A percentile compares a stretch with the other conserved stretches of the same genome.
phyloP scores from a whole-genome alignment of 2,329 filamentous ascomycete species.

The Penicillium hesseltinei region DNA sequence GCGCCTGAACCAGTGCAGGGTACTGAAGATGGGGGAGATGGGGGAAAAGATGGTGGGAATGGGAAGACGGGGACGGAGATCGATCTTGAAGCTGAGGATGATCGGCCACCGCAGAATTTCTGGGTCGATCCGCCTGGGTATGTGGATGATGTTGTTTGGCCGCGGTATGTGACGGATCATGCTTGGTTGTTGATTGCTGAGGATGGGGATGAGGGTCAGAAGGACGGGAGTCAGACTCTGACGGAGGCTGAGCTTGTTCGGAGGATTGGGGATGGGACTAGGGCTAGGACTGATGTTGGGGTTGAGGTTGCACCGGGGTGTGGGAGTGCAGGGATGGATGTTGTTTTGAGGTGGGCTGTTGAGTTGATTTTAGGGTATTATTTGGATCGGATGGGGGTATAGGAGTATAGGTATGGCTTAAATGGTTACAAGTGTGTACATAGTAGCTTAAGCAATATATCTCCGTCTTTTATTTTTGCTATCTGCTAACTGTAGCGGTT shows the following conservation, averaged over 20 bases:
- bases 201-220: conserved; percentile 58
- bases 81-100: conserved; percentile 32
- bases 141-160: conserved; percentile 93
- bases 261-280: conserved; percentile 34
- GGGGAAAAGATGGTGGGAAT: background rate
- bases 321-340: conserved; percentile 59
- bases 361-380: conserved; percentile 53
- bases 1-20: conserved; percentile 26
- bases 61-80: conserved; percentile 7
- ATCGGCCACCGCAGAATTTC: conserved; percentile 66
- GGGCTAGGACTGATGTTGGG: conserved; percentile 47
- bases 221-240: background rate
- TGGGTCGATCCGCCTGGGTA: conserved; percentile 95
- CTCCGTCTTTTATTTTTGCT: background rate
- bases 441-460: background rate
- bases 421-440: background rate
- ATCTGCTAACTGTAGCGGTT: no score
- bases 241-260: conserved; percentile 27
- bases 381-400: background rate
- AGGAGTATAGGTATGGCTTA: background rate
- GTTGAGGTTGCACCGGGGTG: conserved; percentile 49
- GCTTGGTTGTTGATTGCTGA: conserved; percentile 68
- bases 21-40: background rate
- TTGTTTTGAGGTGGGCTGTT: conserved; percentile 67
- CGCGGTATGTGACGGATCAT: conserved; percentile 83